Percentiles rank a stretch among this genome's conserved stretches.
Conservation (phyloP, 257 asterid species). For the Nicotiana knightiana region DNA sequence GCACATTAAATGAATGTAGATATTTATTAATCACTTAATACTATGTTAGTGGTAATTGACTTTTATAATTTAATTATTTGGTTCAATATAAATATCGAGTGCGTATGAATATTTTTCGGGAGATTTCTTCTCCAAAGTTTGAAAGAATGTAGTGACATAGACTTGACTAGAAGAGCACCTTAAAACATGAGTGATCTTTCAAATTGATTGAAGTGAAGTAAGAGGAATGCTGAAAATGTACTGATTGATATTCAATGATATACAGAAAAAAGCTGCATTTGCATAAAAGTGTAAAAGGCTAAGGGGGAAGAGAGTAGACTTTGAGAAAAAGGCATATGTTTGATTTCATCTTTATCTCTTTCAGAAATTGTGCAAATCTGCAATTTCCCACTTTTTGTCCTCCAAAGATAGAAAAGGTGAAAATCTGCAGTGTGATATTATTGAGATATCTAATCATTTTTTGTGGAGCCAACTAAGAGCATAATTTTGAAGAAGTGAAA, state of each 20-base stretch:
- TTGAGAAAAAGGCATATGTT: conserved; percentile 4
- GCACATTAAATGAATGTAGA: no score
- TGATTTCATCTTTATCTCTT: neutral
- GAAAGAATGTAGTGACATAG: neutral
- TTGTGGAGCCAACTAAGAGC: conserved; percentile 15
- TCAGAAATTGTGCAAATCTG: conserved; percentile 1
- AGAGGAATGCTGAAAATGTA: neutral
- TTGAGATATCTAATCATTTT: conserved; percentile 25
- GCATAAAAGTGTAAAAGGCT: conserved; percentile 15
- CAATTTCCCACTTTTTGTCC: neutral
- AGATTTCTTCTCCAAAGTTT: neutral
- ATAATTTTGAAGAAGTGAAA: conserved; percentile 9
- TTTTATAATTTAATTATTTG: neutral
- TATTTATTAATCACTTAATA: no score
- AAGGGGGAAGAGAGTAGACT: conserved; percentile 5
- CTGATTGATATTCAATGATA: conserved; percentile 17
- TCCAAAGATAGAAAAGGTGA: conserved; percentile 6
- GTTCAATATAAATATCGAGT: neutral
- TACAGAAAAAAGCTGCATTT: neutral
- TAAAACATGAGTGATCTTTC: neutral
- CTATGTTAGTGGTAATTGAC: no score
- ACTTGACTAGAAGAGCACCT: conserved; percentile 20
- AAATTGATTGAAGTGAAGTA: neutral
- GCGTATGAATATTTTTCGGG: neutral
- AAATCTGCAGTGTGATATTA: conserved; percentile 13